Conservation (phyloP, 2,329 filamentous ascomycete species). For the Fusarium sp. region DNA sequence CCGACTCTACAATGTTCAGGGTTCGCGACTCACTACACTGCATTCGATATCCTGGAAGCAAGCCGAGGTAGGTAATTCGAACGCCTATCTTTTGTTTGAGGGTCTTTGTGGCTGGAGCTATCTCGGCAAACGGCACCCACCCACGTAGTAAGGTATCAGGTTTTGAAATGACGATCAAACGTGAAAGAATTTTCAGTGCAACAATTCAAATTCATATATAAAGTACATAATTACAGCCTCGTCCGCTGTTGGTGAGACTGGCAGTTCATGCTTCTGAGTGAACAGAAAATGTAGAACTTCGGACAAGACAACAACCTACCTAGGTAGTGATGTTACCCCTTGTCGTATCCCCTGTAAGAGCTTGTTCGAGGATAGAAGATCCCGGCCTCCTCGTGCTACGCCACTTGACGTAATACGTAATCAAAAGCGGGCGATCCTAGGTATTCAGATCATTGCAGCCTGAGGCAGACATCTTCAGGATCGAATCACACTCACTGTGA, state of each 20-base stretch:
- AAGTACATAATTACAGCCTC: neutral
- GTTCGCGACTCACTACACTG: neutral
- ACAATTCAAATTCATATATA: neutral
- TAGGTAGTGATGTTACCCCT: neutral
- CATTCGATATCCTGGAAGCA: neutral
- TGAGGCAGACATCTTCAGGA: conserved; percentile 8
- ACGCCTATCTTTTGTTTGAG: conserved; percentile 8
- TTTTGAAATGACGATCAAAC: neutral
- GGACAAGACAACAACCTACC: neutral
- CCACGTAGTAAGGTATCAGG: neutral
- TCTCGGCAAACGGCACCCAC: conserved; percentile 11
- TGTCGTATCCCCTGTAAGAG: conserved; percentile 8
- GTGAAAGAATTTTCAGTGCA: neutral
- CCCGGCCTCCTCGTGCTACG: conserved; percentile 23
- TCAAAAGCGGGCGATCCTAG: conserved; percentile 8
- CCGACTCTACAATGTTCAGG: neutral
- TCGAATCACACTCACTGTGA: neutral
- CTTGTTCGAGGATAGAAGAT: conserved; percentile 9
- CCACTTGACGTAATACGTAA: conserved; percentile 40
- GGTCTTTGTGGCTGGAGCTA: neutral
- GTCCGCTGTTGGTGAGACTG: neutral
- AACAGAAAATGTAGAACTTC: neutral
- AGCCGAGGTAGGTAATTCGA: conserved; percentile 1
- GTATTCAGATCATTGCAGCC: neutral
- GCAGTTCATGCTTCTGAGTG: neutral